Evolutionary conservation across 2,329 filamentous ascomycete genomes (phyloP).

Genomic region (Diplodia scrobiculata): DNA sequence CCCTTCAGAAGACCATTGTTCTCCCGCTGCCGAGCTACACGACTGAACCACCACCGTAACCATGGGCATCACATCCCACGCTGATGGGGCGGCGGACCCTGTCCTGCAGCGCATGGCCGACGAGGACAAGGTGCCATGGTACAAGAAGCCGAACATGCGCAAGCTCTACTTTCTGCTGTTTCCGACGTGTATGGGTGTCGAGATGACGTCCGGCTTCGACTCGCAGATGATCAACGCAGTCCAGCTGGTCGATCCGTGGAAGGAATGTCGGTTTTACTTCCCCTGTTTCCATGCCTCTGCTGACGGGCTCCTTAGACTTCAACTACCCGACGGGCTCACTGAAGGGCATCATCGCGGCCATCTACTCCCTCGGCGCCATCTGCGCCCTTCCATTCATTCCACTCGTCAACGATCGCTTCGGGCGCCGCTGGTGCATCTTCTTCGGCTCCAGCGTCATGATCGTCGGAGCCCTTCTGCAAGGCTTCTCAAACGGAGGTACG

Average conservation of each 20-base stretch:
- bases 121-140: conserved; percentile 44
- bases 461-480: conserved; percentile 15
- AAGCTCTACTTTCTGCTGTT: conserved; percentile 40
- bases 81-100: conserved; percentile 42
- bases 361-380: conserved; percentile 36
- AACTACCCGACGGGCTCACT: conserved; percentile 33
- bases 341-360: conserved; percentile 35
- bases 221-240: conserved; percentile 37
- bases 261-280: conserved; percentile 36
- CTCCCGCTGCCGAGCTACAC: neutral
- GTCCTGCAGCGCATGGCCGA: conserved; percentile 47
- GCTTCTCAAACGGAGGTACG: conserved; percentile 49
- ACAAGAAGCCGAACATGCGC: conserved; percentile 37
- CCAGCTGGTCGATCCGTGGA: conserved; percentile 35
- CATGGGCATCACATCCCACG: conserved; percentile 37
- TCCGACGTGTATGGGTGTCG: conserved; percentile 42
- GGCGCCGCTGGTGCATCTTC: conserved; percentile 34
- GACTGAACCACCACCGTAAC: neutral
- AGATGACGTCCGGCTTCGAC: conserved; percentile 30
- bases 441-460: conserved; percentile 29
- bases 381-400: conserved; percentile 35
- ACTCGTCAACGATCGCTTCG: conserved; percentile 36
- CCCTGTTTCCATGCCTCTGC: neutral
- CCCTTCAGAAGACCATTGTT: neutral
- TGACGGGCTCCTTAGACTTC: conserved; percentile 32